Percentiles rank a stretch among this genome's conserved stretches.
phyloP scores from a whole-genome alignment of 73 alveolate genomes.

The Paraurostyla sp. region DNA sequence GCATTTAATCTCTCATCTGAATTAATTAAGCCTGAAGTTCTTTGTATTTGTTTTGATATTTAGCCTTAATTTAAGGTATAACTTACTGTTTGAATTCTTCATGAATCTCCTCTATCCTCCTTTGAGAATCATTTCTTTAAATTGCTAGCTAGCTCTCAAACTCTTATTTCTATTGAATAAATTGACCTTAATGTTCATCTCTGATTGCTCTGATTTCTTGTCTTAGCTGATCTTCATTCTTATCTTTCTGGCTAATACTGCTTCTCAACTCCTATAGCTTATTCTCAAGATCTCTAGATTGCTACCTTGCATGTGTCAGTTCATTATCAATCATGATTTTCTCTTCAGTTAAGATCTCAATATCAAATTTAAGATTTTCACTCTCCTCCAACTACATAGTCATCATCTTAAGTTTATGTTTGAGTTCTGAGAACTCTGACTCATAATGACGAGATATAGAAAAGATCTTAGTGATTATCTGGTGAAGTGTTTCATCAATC shows the following conservation, averaged over 20 bases:
- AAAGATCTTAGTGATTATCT: conserved; percentile 14
- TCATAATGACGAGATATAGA: conserved; percentile 23
- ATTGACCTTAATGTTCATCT: not conserved
- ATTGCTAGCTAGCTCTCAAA: not conserved
- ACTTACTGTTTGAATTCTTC: conserved; percentile 6
- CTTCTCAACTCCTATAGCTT: not conserved
- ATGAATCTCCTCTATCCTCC: conserved; percentile 26
- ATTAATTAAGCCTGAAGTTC: not conserved
- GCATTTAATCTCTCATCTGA: not conserved
- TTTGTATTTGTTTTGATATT: conserved; percentile 3
- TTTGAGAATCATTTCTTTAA: not conserved
- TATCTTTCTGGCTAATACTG: not conserved
- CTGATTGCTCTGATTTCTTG: not conserved
- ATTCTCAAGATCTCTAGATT: not conserved
- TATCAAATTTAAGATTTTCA: conserved; percentile 54
- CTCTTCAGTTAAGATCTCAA: conserved; percentile 44
- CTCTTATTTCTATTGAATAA: not conserved
- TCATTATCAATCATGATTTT: conserved; percentile 8
- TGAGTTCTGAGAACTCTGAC: conserved; percentile 18
- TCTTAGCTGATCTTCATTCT: not conserved
- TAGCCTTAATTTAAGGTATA: conserved; percentile 3
- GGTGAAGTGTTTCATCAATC: conserved; percentile 27
- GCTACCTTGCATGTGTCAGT: not conserved
- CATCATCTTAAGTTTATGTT: conserved; percentile 6
- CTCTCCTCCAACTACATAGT: conserved; percentile 30